Conservation (phyloP, 352 stramenopile genomes). For the Phytophthora melonis region DNA sequence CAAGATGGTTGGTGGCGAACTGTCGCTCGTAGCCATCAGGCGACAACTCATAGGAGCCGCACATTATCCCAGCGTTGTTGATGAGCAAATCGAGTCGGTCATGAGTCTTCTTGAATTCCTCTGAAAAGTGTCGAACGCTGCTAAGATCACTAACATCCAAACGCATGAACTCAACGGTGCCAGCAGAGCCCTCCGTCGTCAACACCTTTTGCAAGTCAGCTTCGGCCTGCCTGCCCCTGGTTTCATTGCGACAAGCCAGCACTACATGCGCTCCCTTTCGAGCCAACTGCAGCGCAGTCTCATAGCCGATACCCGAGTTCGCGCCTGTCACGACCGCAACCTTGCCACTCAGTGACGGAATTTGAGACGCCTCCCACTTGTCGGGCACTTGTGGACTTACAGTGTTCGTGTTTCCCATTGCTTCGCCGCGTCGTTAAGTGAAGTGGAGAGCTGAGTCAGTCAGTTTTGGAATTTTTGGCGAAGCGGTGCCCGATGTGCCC, state of each 20-base stretch:
- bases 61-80: slow-evolving; percentile 66
- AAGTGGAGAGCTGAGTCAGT: too few species aligned
- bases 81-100: slow-evolving; percentile 54
- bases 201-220: slow-evolving; percentile 10
- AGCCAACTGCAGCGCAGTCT: slow-evolving; percentile 40
- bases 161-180: slow-evolving; percentile 49
- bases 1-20: slow-evolving; percentile 66
- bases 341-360: slow-evolving; percentile 39
- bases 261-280: slow-evolving; percentile 43
- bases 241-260: slow-evolving; percentile 40
- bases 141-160: slow-evolving; percentile 48
- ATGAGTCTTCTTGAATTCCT: slow-evolving; percentile 24
- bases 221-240: slow-evolving; percentile 19
- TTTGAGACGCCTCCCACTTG: slow-evolving; percentile 33
- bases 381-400: slow-evolving; percentile 2
- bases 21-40: slow-evolving; percentile 53
- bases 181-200: background rate
- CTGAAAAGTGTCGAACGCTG: slow-evolving; percentile 44
- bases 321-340: slow-evolving; percentile 48
- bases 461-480: too few species aligned
- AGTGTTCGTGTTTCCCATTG: background rate
- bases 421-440: too few species aligned
- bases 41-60: slow-evolving; percentile 32
- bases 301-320: slow-evolving; percentile 48
- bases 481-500: too few species aligned